phyloP scores from a whole-genome alignment of 768 basidiomycete species.

The Stropharia rugosoannulata region DNA sequence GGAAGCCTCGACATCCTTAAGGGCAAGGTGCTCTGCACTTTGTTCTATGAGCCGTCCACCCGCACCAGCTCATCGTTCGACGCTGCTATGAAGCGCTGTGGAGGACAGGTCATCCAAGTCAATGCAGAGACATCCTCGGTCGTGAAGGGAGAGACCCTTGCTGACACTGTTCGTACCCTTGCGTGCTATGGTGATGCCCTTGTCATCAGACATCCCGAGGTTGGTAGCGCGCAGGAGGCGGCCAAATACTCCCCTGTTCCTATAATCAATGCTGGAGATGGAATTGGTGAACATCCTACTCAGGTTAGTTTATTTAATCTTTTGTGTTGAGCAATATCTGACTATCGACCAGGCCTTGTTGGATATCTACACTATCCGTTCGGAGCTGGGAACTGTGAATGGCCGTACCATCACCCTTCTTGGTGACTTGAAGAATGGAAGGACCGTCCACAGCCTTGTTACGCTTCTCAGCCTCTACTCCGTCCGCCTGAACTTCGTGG shows the following conservation, averaged over 20 bases:
- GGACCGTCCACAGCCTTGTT: conserved; percentile 96
- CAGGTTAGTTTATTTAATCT: conserved; percentile 55
- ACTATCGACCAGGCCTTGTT: conserved; percentile 63
- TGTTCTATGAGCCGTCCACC: conserved; percentile 98
- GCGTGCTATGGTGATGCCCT: conserved; percentile 96
- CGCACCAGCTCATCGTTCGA: conserved; percentile 96
- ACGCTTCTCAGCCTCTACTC: conserved; percentile 89
- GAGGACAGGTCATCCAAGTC: conserved; percentile 91
- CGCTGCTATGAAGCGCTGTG: conserved; percentile 97
- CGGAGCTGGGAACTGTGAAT: conserved; percentile 96
- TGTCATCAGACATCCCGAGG: conserved; percentile 91
- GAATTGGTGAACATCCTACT: conserved; percentile 95
- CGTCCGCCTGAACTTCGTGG: conserved; percentile 93
- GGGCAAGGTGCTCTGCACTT: conserved; percentile 85
- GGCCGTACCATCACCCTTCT: conserved; percentile 90
- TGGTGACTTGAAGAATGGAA: conserved; percentile 96
- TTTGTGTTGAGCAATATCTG: not conserved
- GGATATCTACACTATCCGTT: conserved; percentile 93
- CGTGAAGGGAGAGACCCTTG: conserved; percentile 88
- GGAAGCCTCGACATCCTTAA: conserved; percentile 86
- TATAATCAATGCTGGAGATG: conserved; percentile 96
- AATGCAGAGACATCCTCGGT: conserved; percentile 83
- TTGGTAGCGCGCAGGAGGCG: conserved; percentile 93
- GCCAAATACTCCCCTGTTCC: conserved; percentile 96
- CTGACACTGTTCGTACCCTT: conserved; percentile 91